phyloP scores from a whole-genome alignment of 2,329 filamentous ascomycete species.

The Pseudogymnoascus sp. region DNA sequence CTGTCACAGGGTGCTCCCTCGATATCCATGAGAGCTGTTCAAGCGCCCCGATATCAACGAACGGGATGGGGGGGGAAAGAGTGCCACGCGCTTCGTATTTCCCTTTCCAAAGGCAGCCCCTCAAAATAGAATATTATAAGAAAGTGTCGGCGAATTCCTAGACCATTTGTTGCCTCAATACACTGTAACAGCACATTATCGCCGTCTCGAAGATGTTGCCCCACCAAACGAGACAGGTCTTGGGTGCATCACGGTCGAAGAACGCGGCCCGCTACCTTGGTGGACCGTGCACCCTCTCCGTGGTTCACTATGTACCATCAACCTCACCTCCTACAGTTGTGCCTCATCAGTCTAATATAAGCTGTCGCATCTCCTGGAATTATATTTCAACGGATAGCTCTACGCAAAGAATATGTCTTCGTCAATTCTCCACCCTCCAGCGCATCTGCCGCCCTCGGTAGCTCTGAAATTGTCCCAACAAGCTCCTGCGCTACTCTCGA shows the following conservation, averaged over 20 bases:
- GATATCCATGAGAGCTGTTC: neutral
- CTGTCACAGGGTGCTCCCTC: neutral
- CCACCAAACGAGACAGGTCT: constrained; percentile 6
- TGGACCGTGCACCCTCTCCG: neutral
- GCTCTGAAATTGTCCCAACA: constrained; percentile 52
- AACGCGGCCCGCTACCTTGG: constrained; percentile 6
- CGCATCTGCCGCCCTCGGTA: constrained; percentile 45
- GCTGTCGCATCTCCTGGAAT: constrained; percentile 5
- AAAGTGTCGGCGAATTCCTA: neutral
- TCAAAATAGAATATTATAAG: neutral
- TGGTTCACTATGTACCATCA: neutral
- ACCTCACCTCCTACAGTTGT: neutral
- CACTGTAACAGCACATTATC: neutral
- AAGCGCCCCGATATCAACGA: neutral
- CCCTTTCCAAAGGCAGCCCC: neutral
- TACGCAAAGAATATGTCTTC: constrained; percentile 35
- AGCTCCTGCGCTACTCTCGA: constrained; percentile 47
- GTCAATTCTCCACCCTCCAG: constrained; percentile 47
- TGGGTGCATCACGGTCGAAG: constrained; percentile 3
- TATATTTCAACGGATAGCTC: neutral
- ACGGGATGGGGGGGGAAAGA: neutral
- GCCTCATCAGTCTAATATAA: neutral
- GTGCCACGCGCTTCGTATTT: neutral
- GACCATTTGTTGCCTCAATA: constrained; percentile 3
- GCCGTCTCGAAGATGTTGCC: neutral